Conservation (phyloP, 164 flowering plant species). For the Umbellularia californica region DNA sequence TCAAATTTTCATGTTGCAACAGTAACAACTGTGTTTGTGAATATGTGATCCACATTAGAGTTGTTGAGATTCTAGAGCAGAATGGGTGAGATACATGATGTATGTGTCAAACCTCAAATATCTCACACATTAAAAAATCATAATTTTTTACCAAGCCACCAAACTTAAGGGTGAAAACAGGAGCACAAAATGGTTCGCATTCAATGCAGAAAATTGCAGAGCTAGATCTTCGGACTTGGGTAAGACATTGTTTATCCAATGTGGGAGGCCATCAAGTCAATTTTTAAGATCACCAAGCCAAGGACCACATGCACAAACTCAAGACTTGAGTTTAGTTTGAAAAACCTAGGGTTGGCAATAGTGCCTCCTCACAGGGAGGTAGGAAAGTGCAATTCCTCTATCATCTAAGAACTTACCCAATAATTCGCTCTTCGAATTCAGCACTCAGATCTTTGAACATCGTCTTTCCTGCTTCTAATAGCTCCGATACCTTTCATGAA, state of each 20-base stretch:
- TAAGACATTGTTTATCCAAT: no score
- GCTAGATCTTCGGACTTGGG: background rate
- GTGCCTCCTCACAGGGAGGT: background rate
- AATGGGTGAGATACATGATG: background rate
- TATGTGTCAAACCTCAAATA: background rate
- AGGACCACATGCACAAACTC: background rate
- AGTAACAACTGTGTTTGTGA: background rate
- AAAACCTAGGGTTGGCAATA: background rate
- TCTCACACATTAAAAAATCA: background rate
- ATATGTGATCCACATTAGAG: background rate
- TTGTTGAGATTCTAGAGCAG: background rate
- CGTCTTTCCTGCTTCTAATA: conserved; percentile 72
- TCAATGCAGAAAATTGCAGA: background rate
- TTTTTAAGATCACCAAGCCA: background rate
- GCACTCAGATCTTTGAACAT: conserved; percentile 59
- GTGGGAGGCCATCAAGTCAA: background rate
- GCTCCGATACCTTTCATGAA: conserved; percentile 53
- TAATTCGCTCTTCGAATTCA: conserved; percentile 75
- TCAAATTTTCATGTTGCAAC: background rate
- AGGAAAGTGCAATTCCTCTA: background rate
- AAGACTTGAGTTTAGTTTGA: background rate
- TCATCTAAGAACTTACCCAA: conserved; percentile 35
- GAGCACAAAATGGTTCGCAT: background rate
- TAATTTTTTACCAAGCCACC: background rate
- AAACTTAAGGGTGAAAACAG: background rate